Conservation (phyloP, 108 stramenopile genomes). For the Schizochytrium sp. region DNA sequence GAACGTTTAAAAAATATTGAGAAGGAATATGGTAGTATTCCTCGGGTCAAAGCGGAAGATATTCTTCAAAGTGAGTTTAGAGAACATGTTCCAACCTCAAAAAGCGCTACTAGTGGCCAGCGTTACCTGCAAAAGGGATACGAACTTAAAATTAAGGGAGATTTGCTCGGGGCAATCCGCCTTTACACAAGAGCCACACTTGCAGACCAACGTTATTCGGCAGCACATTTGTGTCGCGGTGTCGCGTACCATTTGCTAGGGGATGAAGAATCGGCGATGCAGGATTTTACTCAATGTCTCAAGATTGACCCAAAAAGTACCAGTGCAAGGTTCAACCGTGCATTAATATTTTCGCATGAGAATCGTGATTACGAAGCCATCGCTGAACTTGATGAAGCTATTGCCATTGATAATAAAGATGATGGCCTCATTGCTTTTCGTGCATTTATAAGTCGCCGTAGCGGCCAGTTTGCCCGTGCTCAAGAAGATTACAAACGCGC, state of each 20-base stretch:
- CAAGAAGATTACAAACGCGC: constrained; percentile 43
- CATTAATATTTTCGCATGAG: constrained; percentile 19
- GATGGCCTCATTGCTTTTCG: constrained; percentile 11
- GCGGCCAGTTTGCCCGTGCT: constrained; percentile 10
- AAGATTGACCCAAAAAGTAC: constrained; percentile 14
- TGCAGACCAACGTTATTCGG: constrained; percentile 9
- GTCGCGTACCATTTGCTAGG: constrained; percentile 40
- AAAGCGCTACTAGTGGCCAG: constrained; percentile 26
- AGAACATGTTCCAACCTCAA: constrained; percentile 41
- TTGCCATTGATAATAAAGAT: background rate
- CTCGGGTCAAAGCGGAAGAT: background rate
- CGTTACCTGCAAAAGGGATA: constrained; percentile 44
- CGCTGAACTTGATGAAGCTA: constrained; percentile 12
- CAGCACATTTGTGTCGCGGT: constrained; percentile 42
- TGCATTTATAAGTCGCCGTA: constrained; percentile 22
- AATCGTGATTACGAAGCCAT: background rate
- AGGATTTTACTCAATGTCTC: constrained; percentile 43
- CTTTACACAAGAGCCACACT: constrained; percentile 44
- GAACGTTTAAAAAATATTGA: background rate
- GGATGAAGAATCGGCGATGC: background rate
- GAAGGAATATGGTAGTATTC: constrained; percentile 36
- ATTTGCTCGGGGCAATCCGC: constrained; percentile 9
- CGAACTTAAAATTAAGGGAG: constrained; percentile 29
- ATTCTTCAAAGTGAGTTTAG: constrained; percentile 31
- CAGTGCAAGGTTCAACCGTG: constrained; percentile 38